These are phyloP conservation scores for Sphagnum tenellum DNA, from an alignment of 225 moss, liverwort and hornwort genomes.

Conservation along the genomic window DNA sequence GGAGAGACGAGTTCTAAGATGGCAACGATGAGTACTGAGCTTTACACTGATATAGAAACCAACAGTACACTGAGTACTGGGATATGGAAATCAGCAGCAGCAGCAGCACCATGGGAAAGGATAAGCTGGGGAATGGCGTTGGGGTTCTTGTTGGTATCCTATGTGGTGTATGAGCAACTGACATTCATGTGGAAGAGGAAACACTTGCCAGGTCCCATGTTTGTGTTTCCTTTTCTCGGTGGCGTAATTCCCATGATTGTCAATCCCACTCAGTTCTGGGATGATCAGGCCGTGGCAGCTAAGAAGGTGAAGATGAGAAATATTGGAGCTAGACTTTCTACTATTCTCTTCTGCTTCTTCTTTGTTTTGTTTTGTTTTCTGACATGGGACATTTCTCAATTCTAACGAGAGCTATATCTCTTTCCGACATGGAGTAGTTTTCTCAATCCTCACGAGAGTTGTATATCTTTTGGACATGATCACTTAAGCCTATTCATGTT, in stretches of 20 bases:
- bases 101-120: slow-evolving; percentile 9
- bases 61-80: background rate
- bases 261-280: slow-evolving; percentile 71
- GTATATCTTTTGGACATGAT: background rate
- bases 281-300: slow-evolving; percentile 49
- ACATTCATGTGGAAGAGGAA: slow-evolving; percentile 54
- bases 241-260: slow-evolving; percentile 61
- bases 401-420: background rate
- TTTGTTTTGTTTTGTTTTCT: too few species aligned
- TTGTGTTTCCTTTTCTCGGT: slow-evolving; percentile 67
- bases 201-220: slow-evolving; percentile 63
- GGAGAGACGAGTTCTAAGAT: too few species aligned
- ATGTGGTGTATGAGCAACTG: slow-evolving; percentile 64
- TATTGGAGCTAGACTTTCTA: background rate
- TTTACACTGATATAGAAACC: too few species aligned
- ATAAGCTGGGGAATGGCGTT: slow-evolving; percentile 54
- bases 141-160: slow-evolving; percentile 21
- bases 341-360: background rate
- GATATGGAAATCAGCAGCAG: slow-evolving; percentile 27
- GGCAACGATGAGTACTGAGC: too few species aligned
- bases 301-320: slow-evolving; percentile 25
- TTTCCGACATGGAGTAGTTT: background rate
- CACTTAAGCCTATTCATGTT: too few species aligned
- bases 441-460: background rate
- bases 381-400: background rate